Base-by-base conservation (phyloP, 2,329 filamentous ascomycete genomes). In the Ceratocystis cubensis region DNA sequence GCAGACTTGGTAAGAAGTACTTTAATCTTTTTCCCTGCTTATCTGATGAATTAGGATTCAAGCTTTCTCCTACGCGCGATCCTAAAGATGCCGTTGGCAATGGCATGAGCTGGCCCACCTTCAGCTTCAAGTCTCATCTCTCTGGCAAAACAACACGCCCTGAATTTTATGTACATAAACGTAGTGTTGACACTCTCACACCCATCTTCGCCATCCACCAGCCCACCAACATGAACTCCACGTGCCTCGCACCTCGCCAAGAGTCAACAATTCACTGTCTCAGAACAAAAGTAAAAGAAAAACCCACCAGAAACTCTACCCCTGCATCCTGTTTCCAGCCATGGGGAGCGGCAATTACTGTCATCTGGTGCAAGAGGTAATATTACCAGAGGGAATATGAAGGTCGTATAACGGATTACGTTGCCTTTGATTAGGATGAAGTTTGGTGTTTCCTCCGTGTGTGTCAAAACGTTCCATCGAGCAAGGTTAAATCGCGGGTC, bases 381-480 rank as follows among this genome's bases (percentile, higher is more conserved):
- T 4, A 57, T 17, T 5, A 5, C 15, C 3, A 17, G 30, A 13
- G 25, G 13, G 4, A 28, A 25, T 28, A 41, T 41, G 37, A 41
- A 41, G 37, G 37, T 41, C 37, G 37, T 41, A 41, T 41, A 15
- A 41, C 10, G 37, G 37, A 13, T 50, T 50, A 59, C 53, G 53
- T 59, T 59, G 25, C 28, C 17, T 30, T 59, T 33, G 15, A 33
- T 33, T 17, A 6, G 30, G 28, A 17, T 25, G 28, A 15, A 30
- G 53, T 59, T 59, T 59, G 28, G n/a, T 59, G 53, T 59, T 59
- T 59, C 28, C 53, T 59, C 28, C 53, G 53, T 59, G 13, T 59
- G 53, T 59, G 53, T 59, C 53, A 33, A 59, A 33, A 59, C 53
- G 28, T 59, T 59, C 53, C 28, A 59, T 30, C 25, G 10, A 41